Base-by-base conservation (phyloP, 108 stramenopile genomes). In the Nitzschia sp. region DNA sequence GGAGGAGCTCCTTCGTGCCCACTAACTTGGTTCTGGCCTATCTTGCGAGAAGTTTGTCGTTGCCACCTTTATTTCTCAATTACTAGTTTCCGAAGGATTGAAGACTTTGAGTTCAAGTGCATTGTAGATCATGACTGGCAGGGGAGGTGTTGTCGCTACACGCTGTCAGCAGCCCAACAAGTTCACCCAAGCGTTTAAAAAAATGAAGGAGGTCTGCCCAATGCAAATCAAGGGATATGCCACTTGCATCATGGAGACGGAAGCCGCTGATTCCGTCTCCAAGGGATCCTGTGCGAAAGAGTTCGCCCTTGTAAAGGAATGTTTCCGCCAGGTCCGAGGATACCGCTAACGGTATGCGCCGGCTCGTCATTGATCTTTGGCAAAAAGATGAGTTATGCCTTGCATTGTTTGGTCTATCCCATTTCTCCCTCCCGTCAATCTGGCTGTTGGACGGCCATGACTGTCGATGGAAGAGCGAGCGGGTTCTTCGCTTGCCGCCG, bases 191-290 rank as follows among this genome's bases (percentile, higher is more conserved):
- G 49, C 59, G 21, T 82, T 71, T 48, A 45, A 49, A 15, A n/a
- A 64, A 54, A 82, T 82, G 80, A 81, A 81, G 38, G 48, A 76
- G 54, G 66, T 73, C n/a, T 81, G 80, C 35, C 80, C 80, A 3
- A 30, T 54, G 36, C 47, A 56, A 6, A 82, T 82, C 27, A 51
- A 54, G 2, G 32, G 29, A 13, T 82, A 76, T 38, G 75, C 75
- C 0, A 33, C 67, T 2, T 76, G 81, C 46, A 62, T 76, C 34
- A 55, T 70, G 1, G 33, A 59, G n/a, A 60, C 62, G 3, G 69
- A 76, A 23, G 54, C 64, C 1, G 31, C 56, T 13, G 71, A 59
- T n/a, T 29, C 66, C 2, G 28, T 82, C 13, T 35, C 59, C 4
- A 68, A 70, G 25, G 54, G 46, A 19, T 55, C 68, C 1, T 82